Conservation (phyloP, 202 grass and related monocot species). For the Panicum hallii region DNA sequence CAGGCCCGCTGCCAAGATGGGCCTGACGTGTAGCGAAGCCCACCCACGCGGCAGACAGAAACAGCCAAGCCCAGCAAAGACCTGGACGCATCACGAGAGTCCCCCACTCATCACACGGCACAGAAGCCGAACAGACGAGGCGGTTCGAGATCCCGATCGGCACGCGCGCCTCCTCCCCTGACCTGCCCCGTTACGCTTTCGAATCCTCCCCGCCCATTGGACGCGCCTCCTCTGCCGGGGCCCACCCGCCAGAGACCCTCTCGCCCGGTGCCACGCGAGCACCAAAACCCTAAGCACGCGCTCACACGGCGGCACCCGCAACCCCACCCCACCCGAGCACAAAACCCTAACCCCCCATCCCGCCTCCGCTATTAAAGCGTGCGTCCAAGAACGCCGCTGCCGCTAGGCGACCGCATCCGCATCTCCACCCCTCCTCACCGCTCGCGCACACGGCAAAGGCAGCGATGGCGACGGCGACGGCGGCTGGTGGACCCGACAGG, state of each 20-base stretch:
- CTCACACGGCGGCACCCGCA: neutral
- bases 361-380: conserved; percentile 51
- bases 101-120: neutral
- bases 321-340: conserved; percentile 6
- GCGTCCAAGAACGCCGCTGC: neutral
- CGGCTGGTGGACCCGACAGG: neutral
- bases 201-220: conserved; percentile 1
- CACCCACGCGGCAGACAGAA: no score
- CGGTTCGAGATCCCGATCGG: neutral
- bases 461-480: conserved; percentile 34
- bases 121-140: neutral
- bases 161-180: no score
- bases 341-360: conserved; percentile 52
- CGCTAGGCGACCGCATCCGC: neutral
- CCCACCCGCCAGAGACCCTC: conserved; percentile 27
- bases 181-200: neutral
- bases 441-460: neutral
- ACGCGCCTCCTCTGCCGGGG: neutral
- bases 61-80: no score
- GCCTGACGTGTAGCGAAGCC: no score
- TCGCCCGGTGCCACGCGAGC: no score
- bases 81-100: no score
- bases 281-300: conserved; percentile 47
- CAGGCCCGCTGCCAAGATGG: no score
- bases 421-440: conserved; percentile 23